Base-by-base conservation (phyloP, 371 early-diverging fungal species). In the Mortierella sp. region DNA sequence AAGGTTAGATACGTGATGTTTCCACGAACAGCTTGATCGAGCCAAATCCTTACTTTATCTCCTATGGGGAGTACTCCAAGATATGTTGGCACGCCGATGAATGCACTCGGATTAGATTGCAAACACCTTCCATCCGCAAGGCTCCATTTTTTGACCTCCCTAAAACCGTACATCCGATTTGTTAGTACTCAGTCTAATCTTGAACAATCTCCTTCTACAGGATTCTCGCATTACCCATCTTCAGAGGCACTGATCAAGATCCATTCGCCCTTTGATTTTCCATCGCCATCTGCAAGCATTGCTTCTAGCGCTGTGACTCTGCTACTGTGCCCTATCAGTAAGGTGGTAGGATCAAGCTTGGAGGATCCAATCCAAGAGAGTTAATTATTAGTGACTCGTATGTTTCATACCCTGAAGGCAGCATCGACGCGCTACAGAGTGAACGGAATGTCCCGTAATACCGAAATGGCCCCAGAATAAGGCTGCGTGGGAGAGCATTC, bases 131-230 rank as follows among this genome's bases (percentile, higher is more conserved):
- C 92, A 57, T 92, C 92, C 1, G 80, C 78, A 12, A 89, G 74
- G 73, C 83, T 89, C 92, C 92, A 92, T 60, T 89, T 86, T 50
- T 86, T 84, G 40, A 90, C 84, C 52, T 90, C 88, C 16, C 91
- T 91, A 67, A 19, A 19, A 28, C 16, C 10, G 34, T 34, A 7
- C 34, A 34, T 7, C 34, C 4, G 10, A 7, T 34, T 4, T 34
- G 4, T 27, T 34, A 37, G 7, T 29, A 37, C 29, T 17, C 28
- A 14, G 27, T 2, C 14, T 12, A 14, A 25, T 50, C 50, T n/a
- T n/a, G n/a, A n/a, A n/a, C n/a, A n/a, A n/a, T n/a, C n/a, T n/a
- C n/a, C n/a, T 34, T 34, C 34, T 10, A 34, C 34, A 34, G 34
- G 34, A 34, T 2, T 31, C 17, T 16, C n/a, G 34, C 13, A 52